A percentile compares a stretch with the other conserved stretches of the same genome.
These are phyloP conservation scores for Colletotrichum spaethianum DNA, from an alignment of 2,329 filamentous ascomycete genomes.

Conservation along the genomic window DNA sequence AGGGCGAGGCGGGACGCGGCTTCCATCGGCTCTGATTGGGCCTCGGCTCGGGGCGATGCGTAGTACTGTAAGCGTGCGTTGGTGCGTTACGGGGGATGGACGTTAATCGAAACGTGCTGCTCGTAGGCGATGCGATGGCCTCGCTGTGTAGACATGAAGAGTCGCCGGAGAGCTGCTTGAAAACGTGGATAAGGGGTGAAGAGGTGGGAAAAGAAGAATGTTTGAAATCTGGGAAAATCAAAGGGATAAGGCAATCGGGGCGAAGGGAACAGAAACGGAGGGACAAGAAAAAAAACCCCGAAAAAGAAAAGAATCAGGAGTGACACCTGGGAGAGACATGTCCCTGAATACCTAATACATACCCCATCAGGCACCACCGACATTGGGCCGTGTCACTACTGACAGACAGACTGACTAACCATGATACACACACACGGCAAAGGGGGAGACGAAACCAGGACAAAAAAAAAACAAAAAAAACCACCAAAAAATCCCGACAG, in stretches of 20 bases:
- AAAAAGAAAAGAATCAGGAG: neutral
- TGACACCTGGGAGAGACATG: neutral
- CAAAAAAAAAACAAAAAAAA: neutral
- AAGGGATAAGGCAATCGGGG: no score
- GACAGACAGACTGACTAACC: neutral
- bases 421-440: neutral
- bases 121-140: neutral
- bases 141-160: neutral
- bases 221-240: neutral
- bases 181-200: neutral
- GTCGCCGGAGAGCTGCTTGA: neutral
- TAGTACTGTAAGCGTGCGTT: neutral
- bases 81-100: neutral
- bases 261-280: no score
- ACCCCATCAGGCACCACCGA: conserved; percentile 4
- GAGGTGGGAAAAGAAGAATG: neutral
- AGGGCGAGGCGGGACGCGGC: conserved; percentile 21
- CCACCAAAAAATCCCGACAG: neutral
- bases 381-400: conserved; percentile 8
- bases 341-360: neutral
- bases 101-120: neutral
- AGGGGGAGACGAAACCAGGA: neutral
- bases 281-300: no score
- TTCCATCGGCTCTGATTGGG: conserved; percentile 12
- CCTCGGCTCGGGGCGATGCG: neutral